Conservation (phyloP, 2,329 filamentous ascomycete genomes). For the Pezicula carpinea region DNA sequence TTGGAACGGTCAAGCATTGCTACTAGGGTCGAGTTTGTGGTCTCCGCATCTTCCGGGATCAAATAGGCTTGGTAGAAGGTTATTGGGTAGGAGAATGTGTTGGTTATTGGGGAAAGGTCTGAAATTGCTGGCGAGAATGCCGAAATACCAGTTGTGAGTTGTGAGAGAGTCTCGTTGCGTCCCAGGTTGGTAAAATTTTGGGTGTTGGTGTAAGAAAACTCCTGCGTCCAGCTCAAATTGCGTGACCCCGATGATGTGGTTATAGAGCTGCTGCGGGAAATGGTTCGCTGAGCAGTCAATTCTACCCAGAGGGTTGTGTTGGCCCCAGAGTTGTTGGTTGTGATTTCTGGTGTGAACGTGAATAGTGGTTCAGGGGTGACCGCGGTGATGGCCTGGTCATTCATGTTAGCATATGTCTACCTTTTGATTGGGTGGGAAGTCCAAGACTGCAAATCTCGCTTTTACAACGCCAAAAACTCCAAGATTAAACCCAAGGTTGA, state of each 20-base stretch:
- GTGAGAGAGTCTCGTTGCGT: constrained; percentile 16
- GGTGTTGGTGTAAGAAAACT: constrained; percentile 13
- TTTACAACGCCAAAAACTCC: too few species aligned
- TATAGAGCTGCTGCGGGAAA: constrained; percentile 14
- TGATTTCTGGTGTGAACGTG: constrained; percentile 8
- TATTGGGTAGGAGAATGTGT: constrained; percentile 13
- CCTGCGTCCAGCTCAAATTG: constrained; percentile 13
- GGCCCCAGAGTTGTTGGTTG: not conserved
- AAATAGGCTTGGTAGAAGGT: constrained; percentile 11
- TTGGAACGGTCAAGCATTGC: constrained; percentile 13
- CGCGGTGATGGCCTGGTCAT: constrained; percentile 7
- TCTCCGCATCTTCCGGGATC: constrained; percentile 7
- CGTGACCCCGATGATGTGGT: constrained; percentile 15
- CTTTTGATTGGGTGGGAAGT: too few species aligned
- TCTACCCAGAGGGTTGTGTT: constrained; percentile 13
- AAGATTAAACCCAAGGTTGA: not conserved
- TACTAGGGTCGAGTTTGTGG: constrained; percentile 11
- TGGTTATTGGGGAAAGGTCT: constrained; percentile 4
- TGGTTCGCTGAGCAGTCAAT: constrained; percentile 8
- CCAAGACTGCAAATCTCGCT: too few species aligned
- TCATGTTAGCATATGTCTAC: not conserved
- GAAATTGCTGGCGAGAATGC: constrained; percentile 6
- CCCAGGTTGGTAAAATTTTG: constrained; percentile 13
- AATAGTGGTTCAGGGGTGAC: constrained; percentile 5
- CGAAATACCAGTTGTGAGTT: constrained; percentile 11